Evolutionary conservation across 2,329 filamentous ascomycete genomes (phyloP), one percentile per base, ranked within the genome.

Genomic region (Fusarium solani-melongenae): DNA sequence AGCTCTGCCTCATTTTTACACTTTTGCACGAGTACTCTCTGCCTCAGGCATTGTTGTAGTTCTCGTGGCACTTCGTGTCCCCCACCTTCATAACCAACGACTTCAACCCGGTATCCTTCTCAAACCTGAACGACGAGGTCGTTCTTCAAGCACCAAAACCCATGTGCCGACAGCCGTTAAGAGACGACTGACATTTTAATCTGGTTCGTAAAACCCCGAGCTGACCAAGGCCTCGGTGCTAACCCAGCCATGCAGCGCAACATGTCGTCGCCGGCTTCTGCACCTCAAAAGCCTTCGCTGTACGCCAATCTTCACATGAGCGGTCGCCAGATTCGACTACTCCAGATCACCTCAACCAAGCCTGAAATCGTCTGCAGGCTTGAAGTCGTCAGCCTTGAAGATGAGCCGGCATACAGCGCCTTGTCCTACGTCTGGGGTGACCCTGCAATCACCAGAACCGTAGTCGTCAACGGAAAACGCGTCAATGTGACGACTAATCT

Each of bases 341-440:
- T 69, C 11, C 34, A 38, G 1, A 49, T 67, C 11, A 6, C 22
- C 8, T 66, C 67, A 1, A 67, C 58, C 22, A 10, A 12, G 3
- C 67, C 63, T 29, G 20, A 55, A 9, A 63, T 69, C 6, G 17
- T 31, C 14, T 69, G 67, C 44, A 31, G 29, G 2, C 57, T 69
- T 4, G 4, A 39, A 8, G 53, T 69, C 6, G 31, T 33, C 6
- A 39, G 57, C 2, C n/a, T 69, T 2, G 5, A 31, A 4, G 27
- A 39, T 20, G 33, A 5, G 7, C 22, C 11, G 5, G 11, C 34
- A 17, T 69, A 44, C 36, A 57, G 56, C n/a, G 64, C 64, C 9
- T 17, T 67, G n/a, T 67, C 64, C 20, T 67, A 67, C 15, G 60
- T 53, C 20, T 64, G 64, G 60, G 64, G 64, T 5, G 41, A 67